Evolutionary conservation across 768 basidiomycete species (phyloP).

Genomic region (Royoungia palumana): DNA sequence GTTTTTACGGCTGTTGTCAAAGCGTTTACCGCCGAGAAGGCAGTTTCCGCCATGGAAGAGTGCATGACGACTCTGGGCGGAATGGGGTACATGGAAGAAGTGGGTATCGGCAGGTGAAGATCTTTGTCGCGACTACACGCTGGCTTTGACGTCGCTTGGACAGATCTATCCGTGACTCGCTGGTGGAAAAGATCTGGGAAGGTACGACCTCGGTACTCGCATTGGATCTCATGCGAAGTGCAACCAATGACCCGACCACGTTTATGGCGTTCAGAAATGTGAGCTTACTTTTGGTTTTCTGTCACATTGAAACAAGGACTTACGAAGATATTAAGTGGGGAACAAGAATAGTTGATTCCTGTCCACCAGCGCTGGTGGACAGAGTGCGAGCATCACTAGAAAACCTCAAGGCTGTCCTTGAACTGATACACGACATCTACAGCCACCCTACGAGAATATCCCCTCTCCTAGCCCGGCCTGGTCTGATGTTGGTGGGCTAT

Average conservation of each 20-base stretch:
- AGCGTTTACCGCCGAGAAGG: constrained; percentile 66
- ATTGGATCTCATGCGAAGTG: constrained; percentile 60
- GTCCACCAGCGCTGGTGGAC: constrained; percentile 33
- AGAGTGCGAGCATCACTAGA: constrained; percentile 30
- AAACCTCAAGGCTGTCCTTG: constrained; percentile 39
- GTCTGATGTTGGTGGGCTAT: constrained; percentile 56
- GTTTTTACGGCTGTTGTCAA: constrained; percentile 69
- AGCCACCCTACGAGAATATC: constrained; percentile 32
- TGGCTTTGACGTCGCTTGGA: neutral
- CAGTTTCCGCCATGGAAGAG: constrained; percentile 62
- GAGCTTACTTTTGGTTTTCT: constrained; percentile 17
- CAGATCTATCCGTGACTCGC: constrained; percentile 58
- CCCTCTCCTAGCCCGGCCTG: constrained; percentile 52
- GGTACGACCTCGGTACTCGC: constrained; percentile 68
- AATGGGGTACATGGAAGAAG: constrained; percentile 84
- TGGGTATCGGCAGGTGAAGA: constrained; percentile 55
- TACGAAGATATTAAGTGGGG: constrained; percentile 47
- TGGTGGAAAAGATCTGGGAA: constrained; percentile 85
- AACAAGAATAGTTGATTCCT: constrained; percentile 38
- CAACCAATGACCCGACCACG: constrained; percentile 38
- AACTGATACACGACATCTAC: constrained; percentile 41
- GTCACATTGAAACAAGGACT: neutral
- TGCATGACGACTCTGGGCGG: constrained; percentile 74
- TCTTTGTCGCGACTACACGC: neutral
- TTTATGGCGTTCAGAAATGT: constrained; percentile 51